Evolutionary conservation across 352 stramenopile species (phyloP).

Genomic region (Phytophthora niederhauseri): DNA sequence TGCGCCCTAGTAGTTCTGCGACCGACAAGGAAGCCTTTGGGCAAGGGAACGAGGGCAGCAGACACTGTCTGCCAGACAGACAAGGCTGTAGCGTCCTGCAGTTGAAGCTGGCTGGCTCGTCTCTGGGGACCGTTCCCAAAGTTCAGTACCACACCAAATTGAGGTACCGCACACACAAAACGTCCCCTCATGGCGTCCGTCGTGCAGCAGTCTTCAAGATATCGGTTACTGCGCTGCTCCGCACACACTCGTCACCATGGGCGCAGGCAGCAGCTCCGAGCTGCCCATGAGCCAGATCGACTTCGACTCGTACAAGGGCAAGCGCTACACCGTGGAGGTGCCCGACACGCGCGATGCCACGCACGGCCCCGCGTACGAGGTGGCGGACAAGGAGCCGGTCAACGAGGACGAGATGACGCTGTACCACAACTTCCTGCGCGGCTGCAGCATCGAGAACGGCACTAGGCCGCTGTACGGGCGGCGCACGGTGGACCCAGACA

Average conservation of each 20-base stretch:
- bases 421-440: conserved; percentile 40
- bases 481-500: conserved; percentile 26
- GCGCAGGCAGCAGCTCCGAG: conserved; percentile 24
- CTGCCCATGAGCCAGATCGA: conserved; percentile 30
- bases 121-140: background rate
- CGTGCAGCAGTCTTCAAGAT: conserved; percentile 5
- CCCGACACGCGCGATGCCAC: conserved; percentile 32
- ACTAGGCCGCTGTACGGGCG: conserved; percentile 37
- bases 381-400: conserved; percentile 18
- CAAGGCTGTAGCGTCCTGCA: background rate
- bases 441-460: conserved; percentile 32
- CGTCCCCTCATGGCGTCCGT: background rate
- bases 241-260: background rate
- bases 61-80: no score
- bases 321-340: conserved; percentile 36
- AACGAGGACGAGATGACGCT: conserved; percentile 34
- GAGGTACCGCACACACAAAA: background rate
- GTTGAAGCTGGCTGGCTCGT: background rate
- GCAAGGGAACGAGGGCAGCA: no score
- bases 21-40: no score
- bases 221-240: background rate
- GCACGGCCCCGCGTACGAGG: conserved; percentile 33
- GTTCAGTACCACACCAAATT: conserved; percentile 5
- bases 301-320: conserved; percentile 33
- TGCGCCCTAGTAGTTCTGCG: no score